Evolutionary conservation across 2,329 filamentous ascomycete genomes (phyloP), one percentile per base, ranked within the genome.

Genomic region (Aspergillus sp.): DNA sequence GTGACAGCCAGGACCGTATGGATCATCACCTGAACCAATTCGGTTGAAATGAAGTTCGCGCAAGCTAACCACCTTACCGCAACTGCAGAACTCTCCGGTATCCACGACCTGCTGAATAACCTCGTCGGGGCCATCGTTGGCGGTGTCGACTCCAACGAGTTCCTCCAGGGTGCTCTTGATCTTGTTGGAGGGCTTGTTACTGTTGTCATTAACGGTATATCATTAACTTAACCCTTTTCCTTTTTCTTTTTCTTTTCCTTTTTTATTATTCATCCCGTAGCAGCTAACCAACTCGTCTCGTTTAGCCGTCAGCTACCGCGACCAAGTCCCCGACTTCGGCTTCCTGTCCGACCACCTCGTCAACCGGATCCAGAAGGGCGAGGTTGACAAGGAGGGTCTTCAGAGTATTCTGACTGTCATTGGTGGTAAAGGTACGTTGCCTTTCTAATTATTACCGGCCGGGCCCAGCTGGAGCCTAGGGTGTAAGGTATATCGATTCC

Each of bases 121-220:
- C 20, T 53, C 8, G 60, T 56, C 24, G 45, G 32, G 17, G 34
- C 7, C 8, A 22, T 50, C 11, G 59, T 48, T 22, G 48, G 24
- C 32, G 53, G 48, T 7, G 51, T 59, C 7, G 57, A 43, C 32
- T 30, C 50, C 41, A 22, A 51, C 58, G 4, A 57, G 62, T 36
- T 59, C 22, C 26, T 56, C 18, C 20, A 53, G 47, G 42, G 20
- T 32, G 44, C 53, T n/a, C 12, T 49, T 22, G 15, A 42, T 42
- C 48, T 51, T 18, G 53, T 47, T 34, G 56, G 54, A 11, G 38
- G 43, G 13, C 63, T 63, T 6, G 64, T 58, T 7, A 60, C 66
- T 45, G 30, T 32, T 30, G 56, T 47, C 42, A 47, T 62, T 9
- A 61, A 59, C 48, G 62, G 64, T 68, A 67, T n/a, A n/a, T n/a